Evolutionary conservation across 1,139 yeast genomes (phyloP).

Genomic region (Suhomyces choctaworum): DNA sequence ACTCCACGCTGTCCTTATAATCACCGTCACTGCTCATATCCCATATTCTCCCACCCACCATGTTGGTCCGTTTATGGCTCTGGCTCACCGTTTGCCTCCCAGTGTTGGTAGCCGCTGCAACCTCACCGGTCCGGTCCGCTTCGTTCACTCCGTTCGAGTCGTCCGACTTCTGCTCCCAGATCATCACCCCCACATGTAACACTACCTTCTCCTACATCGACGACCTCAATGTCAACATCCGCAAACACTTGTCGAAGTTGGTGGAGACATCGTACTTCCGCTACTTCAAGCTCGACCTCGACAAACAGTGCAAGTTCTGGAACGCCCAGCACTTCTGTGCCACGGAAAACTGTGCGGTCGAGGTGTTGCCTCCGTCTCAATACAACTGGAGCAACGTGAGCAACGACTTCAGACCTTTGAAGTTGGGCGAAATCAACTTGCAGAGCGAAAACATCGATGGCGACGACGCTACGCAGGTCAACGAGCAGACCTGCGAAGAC

Average conservation of each 20-base stretch:
- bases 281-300: constrained; percentile 83
- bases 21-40: too few relatives aligned
- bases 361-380: constrained; percentile 49
- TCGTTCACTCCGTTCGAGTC: constrained; percentile 43
- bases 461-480: constrained; percentile 26
- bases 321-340: constrained; percentile 84
- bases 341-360: constrained; percentile 92
- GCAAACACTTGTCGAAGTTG: constrained; percentile 55
- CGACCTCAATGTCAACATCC: constrained; percentile 33
- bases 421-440: constrained; percentile 53
- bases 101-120: constrained; percentile 1
- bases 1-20: too few relatives aligned
- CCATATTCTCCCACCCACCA: neutral
- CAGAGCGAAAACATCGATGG: neutral
- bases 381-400: constrained; percentile 69
- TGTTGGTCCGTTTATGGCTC: constrained; percentile 6
- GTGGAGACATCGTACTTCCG: constrained; percentile 76
- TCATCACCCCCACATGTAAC: constrained; percentile 48
- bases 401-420: constrained; percentile 71
- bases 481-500: constrained; percentile 28
- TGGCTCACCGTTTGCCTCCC: constrained; percentile 5
- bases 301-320: constrained; percentile 88
- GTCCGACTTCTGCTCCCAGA: constrained; percentile 49
- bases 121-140: constrained; percentile 1
- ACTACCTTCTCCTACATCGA: constrained; percentile 51